Base-by-base conservation (phyloP, 192 early-diverging fungal species). In the Rhizophagus sp. region DNA sequence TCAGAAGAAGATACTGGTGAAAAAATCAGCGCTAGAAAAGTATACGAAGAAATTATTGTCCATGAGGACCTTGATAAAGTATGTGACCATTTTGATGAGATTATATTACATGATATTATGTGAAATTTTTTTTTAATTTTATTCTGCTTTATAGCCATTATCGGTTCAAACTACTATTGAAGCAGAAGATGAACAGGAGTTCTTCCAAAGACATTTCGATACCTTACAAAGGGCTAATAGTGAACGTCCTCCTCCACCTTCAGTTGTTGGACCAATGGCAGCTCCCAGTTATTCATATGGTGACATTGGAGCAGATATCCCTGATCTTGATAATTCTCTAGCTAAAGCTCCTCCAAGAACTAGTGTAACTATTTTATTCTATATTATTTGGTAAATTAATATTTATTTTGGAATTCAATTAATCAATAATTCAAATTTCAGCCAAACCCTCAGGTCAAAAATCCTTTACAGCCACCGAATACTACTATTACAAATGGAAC, bases 171-270 rank as follows among this genome's bases (percentile, higher is more conserved):
- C 88, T 44, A 79, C 88, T n/a, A 90, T 96, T 15, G 82, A 84
- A 0, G 93, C 95, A 15, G 96, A 97, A 83, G 92, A 95, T 72
- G 95, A 98, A 80, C 95, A 98, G 83, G 84, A 84, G 2, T 98
- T 98, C 86, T 86, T 97, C 66, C 93, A 95, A 71, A 85, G 91
- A 12, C 93, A 94, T 82, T 89, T 89, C 68, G 93, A 91, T 17
- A 90, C 91, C 12, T 87, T 96, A 70, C 90, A 92, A 78, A 85
- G 87, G 41, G 86, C 89, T 5, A 80, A 87, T 47, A 88, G 62
- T 52, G 84, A 81, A 33, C 74, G 63, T 66, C 69, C 66, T 36
- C 83, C 71, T 61, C 81, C 83, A 62, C 88, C 89, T 0, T 85
- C 88, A 25, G 85, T 88, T 25, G 88, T 87, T 10, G 89, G 89